These are phyloP conservation scores for Myrmaecium sp. DNA, from an alignment of 2,329 filamentous ascomycete genomes.

Conservation along the genomic window DNA sequence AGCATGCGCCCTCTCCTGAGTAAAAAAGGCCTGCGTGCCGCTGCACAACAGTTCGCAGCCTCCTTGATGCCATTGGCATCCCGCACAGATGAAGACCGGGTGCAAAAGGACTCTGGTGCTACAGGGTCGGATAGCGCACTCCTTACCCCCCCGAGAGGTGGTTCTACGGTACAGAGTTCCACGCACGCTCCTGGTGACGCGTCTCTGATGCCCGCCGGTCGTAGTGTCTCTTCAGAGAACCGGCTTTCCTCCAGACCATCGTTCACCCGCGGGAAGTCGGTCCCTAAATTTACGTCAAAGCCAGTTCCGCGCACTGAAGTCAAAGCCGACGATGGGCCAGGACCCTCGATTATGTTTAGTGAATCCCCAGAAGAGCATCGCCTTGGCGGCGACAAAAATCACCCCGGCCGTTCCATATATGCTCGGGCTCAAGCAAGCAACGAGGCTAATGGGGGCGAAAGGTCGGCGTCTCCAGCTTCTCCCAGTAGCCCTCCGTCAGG, in stretches of 20 bases:
- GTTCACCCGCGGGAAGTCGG: conserved; percentile 37
- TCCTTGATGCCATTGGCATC: no score
- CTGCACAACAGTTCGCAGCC: no score
- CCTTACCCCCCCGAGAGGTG: no score
- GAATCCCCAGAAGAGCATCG: conserved; percentile 16
- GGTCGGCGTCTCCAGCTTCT: conserved; percentile 1
- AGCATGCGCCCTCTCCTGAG: no score
- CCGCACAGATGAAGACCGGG: no score
- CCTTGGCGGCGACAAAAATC: not conserved
- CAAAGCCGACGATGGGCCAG: conserved; percentile 45
- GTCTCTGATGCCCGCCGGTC: no score
- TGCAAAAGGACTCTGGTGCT: no score
- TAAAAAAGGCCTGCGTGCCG: no score
- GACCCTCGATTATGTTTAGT: conserved; percentile 61
- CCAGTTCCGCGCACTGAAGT: conserved; percentile 56
- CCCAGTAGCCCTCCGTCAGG: conserved; percentile 12
- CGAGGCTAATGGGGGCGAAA: not conserved
- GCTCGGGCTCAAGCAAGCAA: not conserved
- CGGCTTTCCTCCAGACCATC: conserved; percentile 25
- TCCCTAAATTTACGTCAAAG: conserved; percentile 52
- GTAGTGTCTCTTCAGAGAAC: conserved; percentile 10
- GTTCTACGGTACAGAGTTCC: no score
- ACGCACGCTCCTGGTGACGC: no score
- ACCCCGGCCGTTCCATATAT: conserved; percentile 4
- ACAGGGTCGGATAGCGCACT: no score